Evolutionary conservation across 2,329 filamentous ascomycete species (phyloP), one percentile per base, ranked within the genome.

Genomic region (Eutypella sp.): DNA sequence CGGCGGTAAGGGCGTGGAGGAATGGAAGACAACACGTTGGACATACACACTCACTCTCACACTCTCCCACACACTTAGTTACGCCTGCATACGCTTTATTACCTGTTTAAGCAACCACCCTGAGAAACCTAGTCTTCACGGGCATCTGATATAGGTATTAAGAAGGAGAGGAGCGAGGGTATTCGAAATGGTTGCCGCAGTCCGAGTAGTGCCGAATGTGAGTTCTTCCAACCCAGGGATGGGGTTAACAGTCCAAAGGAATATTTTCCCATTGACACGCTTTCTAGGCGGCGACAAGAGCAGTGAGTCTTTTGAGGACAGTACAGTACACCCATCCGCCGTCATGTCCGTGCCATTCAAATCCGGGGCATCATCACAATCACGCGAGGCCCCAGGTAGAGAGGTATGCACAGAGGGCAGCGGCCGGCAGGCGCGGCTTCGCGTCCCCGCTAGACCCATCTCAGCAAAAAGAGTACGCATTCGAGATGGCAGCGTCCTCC

Each of bases 401-500:
- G 23, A 47, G 51, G 23, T 65, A 59, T 45, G 67, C 74, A 15
- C 74, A 75, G 19, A 74, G 70, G 46, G 65, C 60, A 40, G 61
- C 66, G 18, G 62, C 49, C 50, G 60, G 54, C 47, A 66, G 54
- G 54, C 68, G 80, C 27, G 73, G 72, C 41, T 83, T 79, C 65
- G 90, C 89, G n/a, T 92, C 89, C 0, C 89, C 91, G 0, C 71
- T 86, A 23, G 84, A 89, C 58, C 69, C 76, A 8, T 77, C 79
- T 2, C 79, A 82, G 53, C 80, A 90, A 60, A 96, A 95, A 65
- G 93, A 99, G 66, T 99, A 99, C 70, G 93, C 93, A 13, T 99
- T 99, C 63, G 93, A 99, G 67, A 95, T 99, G 92, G 93, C 93
- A 0, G 90, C 93, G 2, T 95, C 89, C 1, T 89, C 86, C 23